Evolutionary conservation across 768 basidiomycete genomes (phyloP).

Genomic region (Tylopilus sp.): DNA sequence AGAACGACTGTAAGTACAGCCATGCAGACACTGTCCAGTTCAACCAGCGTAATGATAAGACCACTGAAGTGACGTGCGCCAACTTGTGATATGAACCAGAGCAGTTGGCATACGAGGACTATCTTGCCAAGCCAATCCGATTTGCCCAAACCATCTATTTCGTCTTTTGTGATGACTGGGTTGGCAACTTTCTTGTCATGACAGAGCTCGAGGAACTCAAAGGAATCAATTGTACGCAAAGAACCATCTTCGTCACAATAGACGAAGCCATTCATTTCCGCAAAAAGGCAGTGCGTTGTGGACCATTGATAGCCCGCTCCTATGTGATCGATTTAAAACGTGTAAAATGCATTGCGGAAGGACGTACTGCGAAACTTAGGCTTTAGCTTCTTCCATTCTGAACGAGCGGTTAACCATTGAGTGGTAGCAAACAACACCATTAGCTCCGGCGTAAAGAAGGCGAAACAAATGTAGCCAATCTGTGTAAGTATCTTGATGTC

Average conservation of each 20-base stretch:
- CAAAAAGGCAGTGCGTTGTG: background rate
- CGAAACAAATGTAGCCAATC: background rate
- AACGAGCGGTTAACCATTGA: background rate
- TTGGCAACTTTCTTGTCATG: background rate
- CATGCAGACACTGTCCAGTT: slow-evolving; percentile 6
- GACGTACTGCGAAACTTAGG: background rate
- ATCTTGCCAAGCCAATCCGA: background rate
- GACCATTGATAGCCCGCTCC: background rate
- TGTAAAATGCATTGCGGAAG: too few species aligned
- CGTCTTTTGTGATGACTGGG: background rate
- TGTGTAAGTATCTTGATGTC: too few species aligned
- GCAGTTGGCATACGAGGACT: background rate
- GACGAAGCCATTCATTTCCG: background rate
- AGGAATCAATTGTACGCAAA: background rate
- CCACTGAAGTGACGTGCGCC: background rate
- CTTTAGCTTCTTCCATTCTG: too few species aligned
- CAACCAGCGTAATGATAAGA: background rate
- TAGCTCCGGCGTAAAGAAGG: background rate
- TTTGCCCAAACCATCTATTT: background rate
- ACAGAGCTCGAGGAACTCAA: background rate
- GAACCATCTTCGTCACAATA: background rate
- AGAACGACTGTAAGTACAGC: background rate
- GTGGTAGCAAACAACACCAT: background rate
- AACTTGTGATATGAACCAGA: background rate
- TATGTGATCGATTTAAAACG: too few species aligned